Conservation (phyloP, 257 asterid genomes). For the Vinca minor region DNA sequence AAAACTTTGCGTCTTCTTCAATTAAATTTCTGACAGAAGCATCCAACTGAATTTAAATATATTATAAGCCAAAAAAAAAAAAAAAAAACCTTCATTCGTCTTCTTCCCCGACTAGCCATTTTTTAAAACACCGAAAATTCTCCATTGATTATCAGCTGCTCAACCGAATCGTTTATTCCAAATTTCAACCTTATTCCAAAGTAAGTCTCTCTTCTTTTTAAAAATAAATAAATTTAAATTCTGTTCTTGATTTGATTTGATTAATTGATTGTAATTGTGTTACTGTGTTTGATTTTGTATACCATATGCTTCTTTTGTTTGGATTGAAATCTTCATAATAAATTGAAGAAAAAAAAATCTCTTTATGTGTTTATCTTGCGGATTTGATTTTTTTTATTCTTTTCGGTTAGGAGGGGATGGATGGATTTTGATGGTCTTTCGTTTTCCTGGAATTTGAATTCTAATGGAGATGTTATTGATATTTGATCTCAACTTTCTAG, state of each 20-base stretch:
- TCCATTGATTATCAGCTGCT: conserved; percentile 5
- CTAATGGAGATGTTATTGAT: neutral
- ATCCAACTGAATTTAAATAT: neutral
- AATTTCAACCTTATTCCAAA: neutral
- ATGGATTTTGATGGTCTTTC: neutral
- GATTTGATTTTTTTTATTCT: neutral
- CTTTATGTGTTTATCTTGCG: neutral
- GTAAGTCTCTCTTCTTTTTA: neutral
- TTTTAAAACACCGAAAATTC: neutral
- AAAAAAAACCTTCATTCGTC: neutral
- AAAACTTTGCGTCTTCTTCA: conserved; percentile 11
- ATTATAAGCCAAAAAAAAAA: neutral
- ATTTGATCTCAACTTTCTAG: no score
- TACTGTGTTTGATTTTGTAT: neutral
- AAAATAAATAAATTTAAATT: no score
- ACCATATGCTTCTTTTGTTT: neutral
- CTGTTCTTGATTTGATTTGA: neutral
- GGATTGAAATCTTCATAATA: neutral
- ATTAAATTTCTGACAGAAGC: conserved; percentile 2
- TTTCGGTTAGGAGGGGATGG: neutral
- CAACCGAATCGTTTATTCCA: neutral
- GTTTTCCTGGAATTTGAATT: neutral
- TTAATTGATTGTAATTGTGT: neutral
- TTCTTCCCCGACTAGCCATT: neutral
- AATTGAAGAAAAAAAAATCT: neutral